Percentiles rank a stretch among this genome's conserved stretches.
phyloP scores from a whole-genome alignment of 768 basidiomycete species.

The Naganishia randhawae region DNA sequence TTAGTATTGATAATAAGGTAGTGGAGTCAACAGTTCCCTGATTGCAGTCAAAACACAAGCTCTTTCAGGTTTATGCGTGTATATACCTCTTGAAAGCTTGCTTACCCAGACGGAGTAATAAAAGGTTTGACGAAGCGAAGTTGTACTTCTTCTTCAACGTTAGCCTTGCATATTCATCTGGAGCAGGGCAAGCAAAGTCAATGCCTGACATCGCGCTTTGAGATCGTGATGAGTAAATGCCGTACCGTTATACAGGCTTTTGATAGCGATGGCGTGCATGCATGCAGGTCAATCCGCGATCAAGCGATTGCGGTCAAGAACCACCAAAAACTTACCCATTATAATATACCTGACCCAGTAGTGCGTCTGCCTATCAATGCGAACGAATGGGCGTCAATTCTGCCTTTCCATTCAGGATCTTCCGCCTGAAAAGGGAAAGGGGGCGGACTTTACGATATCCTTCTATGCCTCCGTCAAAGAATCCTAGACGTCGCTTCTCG shows the following conservation, averaged over 20 bases:
- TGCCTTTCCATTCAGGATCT: background rate
- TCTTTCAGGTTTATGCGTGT: background rate
- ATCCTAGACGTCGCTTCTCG: conserved; percentile 49
- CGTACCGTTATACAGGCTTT: conserved; percentile 30
- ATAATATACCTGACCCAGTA: conserved; percentile 30
- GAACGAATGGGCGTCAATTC: background rate
- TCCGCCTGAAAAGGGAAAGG: background rate
- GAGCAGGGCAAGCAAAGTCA: too few relatives aligned
- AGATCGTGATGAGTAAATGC: background rate
- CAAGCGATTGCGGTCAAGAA: too few relatives aligned
- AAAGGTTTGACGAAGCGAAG: conserved; percentile 25
- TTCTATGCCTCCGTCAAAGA: conserved; percentile 47
- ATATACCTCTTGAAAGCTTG: background rate
- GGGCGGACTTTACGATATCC: conserved; percentile 45
- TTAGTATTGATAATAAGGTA: too few relatives aligned
- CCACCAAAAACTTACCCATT: conserved; percentile 24
- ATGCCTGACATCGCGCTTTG: background rate
- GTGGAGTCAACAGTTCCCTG: background rate
- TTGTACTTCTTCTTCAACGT: conserved; percentile 31
- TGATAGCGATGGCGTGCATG: too few relatives aligned
- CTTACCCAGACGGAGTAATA: conserved; percentile 29
- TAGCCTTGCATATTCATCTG: conserved; percentile 27
- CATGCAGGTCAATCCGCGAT: too few relatives aligned
- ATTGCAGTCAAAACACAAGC: background rate
- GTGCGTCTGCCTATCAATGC: conserved; percentile 24